These are phyloP conservation scores for Tritrichomonas foetus DNA, from an alignment of 208 protist species.

Conservation along the genomic window DNA sequence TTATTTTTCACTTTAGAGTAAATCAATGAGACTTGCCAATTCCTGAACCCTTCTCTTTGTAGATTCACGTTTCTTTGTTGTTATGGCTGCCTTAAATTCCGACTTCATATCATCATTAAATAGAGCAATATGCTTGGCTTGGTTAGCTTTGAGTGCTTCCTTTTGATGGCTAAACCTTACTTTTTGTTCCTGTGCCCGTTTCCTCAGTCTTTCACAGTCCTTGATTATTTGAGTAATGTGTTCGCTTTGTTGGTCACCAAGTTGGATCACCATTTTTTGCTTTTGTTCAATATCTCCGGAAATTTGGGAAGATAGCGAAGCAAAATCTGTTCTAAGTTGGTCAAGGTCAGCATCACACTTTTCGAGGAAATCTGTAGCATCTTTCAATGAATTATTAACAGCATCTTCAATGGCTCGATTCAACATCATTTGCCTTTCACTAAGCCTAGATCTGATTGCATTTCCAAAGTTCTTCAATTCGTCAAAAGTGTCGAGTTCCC, in stretches of 20 bases:
- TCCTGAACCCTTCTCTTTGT: background rate
- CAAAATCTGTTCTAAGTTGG: background rate
- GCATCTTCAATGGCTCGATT: background rate
- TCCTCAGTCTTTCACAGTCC: background rate
- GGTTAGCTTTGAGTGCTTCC: background rate
- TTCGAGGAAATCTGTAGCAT: background rate
- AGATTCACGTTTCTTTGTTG: background rate
- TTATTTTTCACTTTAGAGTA: background rate
- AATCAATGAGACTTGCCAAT: background rate
- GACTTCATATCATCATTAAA: background rate
- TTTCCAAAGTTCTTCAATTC: background rate
- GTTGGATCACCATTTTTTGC: conserved; percentile 5
- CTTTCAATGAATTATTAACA: background rate
- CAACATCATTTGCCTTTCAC: background rate
- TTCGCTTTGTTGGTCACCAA: background rate
- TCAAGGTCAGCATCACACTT: conserved; percentile 12
- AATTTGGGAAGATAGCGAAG: no score
- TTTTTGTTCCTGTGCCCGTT: background rate
- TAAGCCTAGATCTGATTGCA: background rate
- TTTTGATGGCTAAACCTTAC: background rate
- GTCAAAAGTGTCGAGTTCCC: conserved; percentile 2
- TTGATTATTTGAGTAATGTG: background rate
- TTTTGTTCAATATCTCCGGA: background rate
- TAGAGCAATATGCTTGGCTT: conserved; percentile 10
- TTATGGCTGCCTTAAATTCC: background rate